Conservation (phyloP, 768 basidiomycete genomes). For the Termitomyces sp. region DNA sequence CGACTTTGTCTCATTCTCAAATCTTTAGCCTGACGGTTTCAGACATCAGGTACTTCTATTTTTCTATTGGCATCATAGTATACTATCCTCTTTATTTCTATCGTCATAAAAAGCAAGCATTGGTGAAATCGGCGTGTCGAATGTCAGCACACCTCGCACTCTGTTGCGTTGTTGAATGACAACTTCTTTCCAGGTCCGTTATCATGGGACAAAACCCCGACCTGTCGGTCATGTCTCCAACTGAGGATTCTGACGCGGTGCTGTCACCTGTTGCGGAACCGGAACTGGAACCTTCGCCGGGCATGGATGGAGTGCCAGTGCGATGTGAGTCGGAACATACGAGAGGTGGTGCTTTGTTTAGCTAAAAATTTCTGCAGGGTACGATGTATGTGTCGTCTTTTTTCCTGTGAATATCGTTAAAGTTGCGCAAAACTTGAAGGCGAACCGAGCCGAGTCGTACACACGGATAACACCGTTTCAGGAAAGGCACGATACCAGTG, state of each 20-base stretch:
- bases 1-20: conserved; percentile 1
- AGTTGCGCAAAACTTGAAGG: conserved; percentile 35
- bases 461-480: conserved; percentile 82
- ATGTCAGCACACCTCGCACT: conserved; percentile 12
- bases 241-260: conserved; percentile 59
- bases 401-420: conserved; percentile 14
- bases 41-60: not conserved
- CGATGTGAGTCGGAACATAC: conserved; percentile 57
- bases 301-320: conserved; percentile 69
- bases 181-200: conserved; percentile 13
- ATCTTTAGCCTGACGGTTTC: not conserved
- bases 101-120: conserved; percentile 1
- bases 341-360: conserved; percentile 5
- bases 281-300: conserved; percentile 66
- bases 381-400: conserved; percentile 60
- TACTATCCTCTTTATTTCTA: not conserved
- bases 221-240: conserved; percentile 39
- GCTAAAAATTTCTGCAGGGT: conserved; percentile 48
- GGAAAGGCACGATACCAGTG: conserved; percentile 74
- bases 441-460: conserved; percentile 78
- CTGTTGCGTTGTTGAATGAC: conserved; percentile 2
- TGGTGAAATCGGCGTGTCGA: conserved; percentile 5
- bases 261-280: conserved; percentile 41
- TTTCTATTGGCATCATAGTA: not conserved
- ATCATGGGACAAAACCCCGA: conserved; percentile 31